phyloP scores from a whole-genome alignment of 2,329 filamentous ascomycete genomes.

The Epichloe coenophiala region DNA sequence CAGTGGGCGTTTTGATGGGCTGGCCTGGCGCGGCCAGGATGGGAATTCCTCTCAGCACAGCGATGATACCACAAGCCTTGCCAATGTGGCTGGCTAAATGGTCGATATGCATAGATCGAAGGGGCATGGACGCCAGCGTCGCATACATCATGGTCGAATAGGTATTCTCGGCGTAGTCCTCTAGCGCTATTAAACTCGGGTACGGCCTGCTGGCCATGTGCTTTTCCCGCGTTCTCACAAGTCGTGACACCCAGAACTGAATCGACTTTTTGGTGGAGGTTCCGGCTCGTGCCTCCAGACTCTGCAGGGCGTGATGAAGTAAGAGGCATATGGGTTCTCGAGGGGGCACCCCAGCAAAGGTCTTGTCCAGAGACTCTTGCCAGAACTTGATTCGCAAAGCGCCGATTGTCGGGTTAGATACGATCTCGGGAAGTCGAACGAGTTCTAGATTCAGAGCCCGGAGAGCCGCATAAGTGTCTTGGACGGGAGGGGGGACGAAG shows the following conservation, averaged over 20 bases:
- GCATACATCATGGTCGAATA: constrained; percentile 89
- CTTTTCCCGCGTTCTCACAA: constrained; percentile 71
- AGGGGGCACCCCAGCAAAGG: constrained; percentile 65
- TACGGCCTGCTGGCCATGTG: constrained; percentile 78
- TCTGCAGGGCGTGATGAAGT: constrained; percentile 56
- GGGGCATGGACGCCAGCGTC: constrained; percentile 63
- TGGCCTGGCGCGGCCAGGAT: constrained; percentile 64
- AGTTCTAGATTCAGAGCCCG: constrained; percentile 89
- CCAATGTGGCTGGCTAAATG: constrained; percentile 92
- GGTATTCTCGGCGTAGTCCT: constrained; percentile 86
- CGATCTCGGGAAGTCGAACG: constrained; percentile 76
- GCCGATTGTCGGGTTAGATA: constrained; percentile 77
- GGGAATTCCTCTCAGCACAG: constrained; percentile 76
- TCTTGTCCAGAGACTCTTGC: constrained; percentile 69
- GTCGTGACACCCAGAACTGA: constrained; percentile 61
- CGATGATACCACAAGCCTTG: constrained; percentile 80
- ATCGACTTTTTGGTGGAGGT: constrained; percentile 34
- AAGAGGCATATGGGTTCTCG: constrained; percentile 86
- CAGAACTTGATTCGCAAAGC: constrained; percentile 90
- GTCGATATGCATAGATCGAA: constrained; percentile 74
- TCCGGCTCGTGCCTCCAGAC: constrained; percentile 35
- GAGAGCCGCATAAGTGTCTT: constrained; percentile 78
- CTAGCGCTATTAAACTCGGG: constrained; percentile 55
- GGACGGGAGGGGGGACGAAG: constrained; percentile 64
- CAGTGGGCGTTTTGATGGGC: constrained; percentile 28